Evolutionary conservation across 2,329 filamentous ascomycete genomes (phyloP).

Genomic region (Eutypa lata): DNA sequence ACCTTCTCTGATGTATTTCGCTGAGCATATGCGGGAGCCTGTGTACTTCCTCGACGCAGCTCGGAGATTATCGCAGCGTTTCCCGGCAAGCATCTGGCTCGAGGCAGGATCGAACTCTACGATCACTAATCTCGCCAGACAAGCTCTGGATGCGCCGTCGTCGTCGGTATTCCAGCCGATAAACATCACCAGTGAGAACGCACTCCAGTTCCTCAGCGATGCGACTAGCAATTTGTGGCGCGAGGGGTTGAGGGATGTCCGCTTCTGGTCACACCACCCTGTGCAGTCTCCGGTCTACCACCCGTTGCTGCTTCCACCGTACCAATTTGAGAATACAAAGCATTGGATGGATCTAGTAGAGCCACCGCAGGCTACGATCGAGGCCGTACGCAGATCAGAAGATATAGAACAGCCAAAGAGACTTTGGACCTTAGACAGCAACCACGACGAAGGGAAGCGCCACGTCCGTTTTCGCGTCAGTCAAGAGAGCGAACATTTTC

Average conservation of each 20-base stretch:
- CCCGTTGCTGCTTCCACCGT: slow-evolving; percentile 33
- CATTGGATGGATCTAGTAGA: slow-evolving; percentile 36
- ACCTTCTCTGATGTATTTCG: slow-evolving; percentile 14
- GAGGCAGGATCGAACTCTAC: slow-evolving; percentile 41
- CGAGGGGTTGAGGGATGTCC: slow-evolving; percentile 26
- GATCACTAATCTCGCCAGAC: slow-evolving; percentile 30
- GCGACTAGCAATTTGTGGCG: slow-evolving; percentile 37
- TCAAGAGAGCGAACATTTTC: slow-evolving; percentile 31
- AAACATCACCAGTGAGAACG: slow-evolving; percentile 16
- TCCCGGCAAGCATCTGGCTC: slow-evolving; percentile 30
- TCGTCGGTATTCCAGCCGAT: slow-evolving; percentile 23
- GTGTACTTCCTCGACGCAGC: slow-evolving; percentile 44
- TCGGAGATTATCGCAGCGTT: slow-evolving; percentile 30
- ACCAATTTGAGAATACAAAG: slow-evolving; percentile 38
- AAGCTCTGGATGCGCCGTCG: slow-evolving; percentile 13
- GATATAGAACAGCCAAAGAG: too few species aligned
- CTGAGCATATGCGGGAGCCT: slow-evolving; percentile 38
- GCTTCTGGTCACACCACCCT: slow-evolving; percentile 36
- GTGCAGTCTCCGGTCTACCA: slow-evolving; percentile 20
- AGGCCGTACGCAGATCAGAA: too few species aligned
- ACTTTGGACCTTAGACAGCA: too few species aligned
- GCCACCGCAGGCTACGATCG: too few species aligned
- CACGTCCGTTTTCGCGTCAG: slow-evolving; percentile 39
- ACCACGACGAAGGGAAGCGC: too few species aligned
- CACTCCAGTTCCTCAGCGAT: slow-evolving; percentile 18